Conservation (phyloP, 1,139 yeast species). For the Arxiozyma telluris region DNA sequence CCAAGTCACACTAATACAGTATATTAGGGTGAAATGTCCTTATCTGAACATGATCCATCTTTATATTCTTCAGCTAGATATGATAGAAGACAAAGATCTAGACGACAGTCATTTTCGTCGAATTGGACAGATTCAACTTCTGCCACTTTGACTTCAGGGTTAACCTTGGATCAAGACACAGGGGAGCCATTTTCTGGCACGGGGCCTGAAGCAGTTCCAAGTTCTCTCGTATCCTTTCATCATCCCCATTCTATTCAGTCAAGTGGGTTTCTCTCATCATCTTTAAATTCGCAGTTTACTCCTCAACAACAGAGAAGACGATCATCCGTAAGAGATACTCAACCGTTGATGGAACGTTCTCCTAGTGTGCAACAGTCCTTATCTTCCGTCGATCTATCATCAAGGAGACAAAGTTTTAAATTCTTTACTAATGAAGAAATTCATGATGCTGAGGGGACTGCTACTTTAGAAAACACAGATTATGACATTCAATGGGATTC, state of each 20-base stretch:
- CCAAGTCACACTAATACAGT: not conserved
- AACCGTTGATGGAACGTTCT: constrained; percentile 6
- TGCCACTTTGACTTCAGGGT: constrained; percentile 25
- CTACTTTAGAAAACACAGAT: constrained; percentile 56
- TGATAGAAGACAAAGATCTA: constrained; percentile 4
- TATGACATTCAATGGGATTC: constrained; percentile 64
- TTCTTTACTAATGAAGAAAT: constrained; percentile 80
- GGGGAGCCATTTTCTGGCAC: constrained; percentile 85
- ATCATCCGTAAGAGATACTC: constrained; percentile 11
- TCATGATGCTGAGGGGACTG: constrained; percentile 73
- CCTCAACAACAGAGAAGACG: constrained; percentile 27
- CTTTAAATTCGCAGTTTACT: constrained; percentile 22
- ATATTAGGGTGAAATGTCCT: not conserved
- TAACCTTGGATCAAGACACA: constrained; percentile 30
- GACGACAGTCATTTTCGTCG: constrained; percentile 25
- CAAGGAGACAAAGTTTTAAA: constrained; percentile 42
- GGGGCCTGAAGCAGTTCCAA: constrained; percentile 79
- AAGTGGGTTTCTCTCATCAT: constrained; percentile 22
- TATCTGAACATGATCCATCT: not conserved
- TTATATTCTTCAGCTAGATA: not conserved
- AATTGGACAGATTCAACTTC: constrained; percentile 27
- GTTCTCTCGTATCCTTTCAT: constrained; percentile 82
- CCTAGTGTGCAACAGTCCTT: not conserved
- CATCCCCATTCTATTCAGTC: constrained; percentile 40
- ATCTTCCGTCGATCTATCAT: constrained; percentile 3